phyloP scores from a whole-genome alignment of 75 land plant genomes.

The Cupressus sempervirens region DNA sequence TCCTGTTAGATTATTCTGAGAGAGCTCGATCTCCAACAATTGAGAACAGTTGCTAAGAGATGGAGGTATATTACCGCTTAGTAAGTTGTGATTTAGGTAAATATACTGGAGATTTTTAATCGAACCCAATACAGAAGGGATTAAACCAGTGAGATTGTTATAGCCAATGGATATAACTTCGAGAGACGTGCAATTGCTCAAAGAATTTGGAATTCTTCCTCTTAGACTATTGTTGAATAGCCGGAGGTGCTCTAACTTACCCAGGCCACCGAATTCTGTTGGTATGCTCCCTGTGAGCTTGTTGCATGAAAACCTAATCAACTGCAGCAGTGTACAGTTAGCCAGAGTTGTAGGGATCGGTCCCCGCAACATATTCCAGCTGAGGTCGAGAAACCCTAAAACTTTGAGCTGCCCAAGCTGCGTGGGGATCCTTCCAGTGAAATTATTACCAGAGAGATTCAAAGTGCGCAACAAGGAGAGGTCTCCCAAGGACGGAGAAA shows the following conservation, averaged over 20 bases:
- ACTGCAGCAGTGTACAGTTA: too few species aligned
- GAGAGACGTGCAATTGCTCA: not conserved
- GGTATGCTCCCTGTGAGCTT: too few species aligned
- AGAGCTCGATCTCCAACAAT: not conserved
- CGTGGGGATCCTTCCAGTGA: slow-evolving; percentile 18
- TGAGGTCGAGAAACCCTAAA: slow-evolving; percentile 7
- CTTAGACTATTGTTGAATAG: slow-evolving; percentile 8
- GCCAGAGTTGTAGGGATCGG: not conserved
- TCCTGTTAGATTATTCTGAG: not conserved
- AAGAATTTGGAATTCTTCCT: not conserved
- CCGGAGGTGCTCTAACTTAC: not conserved
- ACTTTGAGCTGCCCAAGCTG: slow-evolving; percentile 18
- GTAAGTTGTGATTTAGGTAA: too few species aligned
- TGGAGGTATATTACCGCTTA: too few species aligned
- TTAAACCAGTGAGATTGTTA: not conserved
- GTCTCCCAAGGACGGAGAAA: slow-evolving; percentile 14
- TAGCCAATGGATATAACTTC: not conserved
- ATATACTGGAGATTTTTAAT: not conserved
- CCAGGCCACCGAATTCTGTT: not conserved
- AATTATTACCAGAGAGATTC: slow-evolving; percentile 17
- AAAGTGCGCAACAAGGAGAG: slow-evolving; percentile 19
- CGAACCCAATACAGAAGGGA: not conserved
- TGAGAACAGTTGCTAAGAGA: not conserved
- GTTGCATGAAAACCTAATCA: too few species aligned
- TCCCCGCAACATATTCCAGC: slow-evolving; percentile 6